A percentile compares a stretch with the other conserved stretches of the same genome.
Evolutionary conservation across 805 yeast species (phyloP).

Genomic region (Zygosaccharomyces pseudorouxii): DNA sequence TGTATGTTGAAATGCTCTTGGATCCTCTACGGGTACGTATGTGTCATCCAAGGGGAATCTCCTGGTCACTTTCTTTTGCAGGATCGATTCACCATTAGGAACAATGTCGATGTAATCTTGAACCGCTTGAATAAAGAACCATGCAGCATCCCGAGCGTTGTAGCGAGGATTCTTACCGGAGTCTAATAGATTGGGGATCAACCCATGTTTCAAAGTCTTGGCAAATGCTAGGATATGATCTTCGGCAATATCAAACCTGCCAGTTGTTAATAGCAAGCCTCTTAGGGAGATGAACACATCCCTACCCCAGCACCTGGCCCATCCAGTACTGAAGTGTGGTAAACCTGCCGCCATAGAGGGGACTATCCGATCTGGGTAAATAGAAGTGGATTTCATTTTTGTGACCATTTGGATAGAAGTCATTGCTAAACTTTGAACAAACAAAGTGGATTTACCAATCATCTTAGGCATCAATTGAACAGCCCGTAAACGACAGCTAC

Average conservation of each 20-base stretch:
- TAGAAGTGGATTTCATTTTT: slow-evolving; percentile 62
- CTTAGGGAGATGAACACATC: slow-evolving; percentile 86
- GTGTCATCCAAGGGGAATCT: slow-evolving; percentile 88
- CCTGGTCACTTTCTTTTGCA: slow-evolving; percentile 69
- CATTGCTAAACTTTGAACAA: slow-evolving; percentile 74
- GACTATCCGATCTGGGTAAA: slow-evolving; percentile 55
- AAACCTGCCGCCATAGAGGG: slow-evolving; percentile 93
- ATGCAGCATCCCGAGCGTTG: slow-evolving; percentile 94
- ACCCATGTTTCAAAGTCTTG: slow-evolving; percentile 86
- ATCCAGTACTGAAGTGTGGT: slow-evolving; percentile 86
- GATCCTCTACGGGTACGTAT: slow-evolving; percentile 62
- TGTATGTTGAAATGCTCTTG: slow-evolving; percentile 69
- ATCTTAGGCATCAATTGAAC: slow-evolving; percentile 50
- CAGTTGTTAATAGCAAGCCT: slow-evolving; percentile 75
- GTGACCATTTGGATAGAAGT: slow-evolving; percentile 88
- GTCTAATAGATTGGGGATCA: slow-evolving; percentile 88
- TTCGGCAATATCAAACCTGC: slow-evolving; percentile 73
- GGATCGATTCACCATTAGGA: slow-evolving; percentile 63
- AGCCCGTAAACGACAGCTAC: slow-evolving; percentile 69
- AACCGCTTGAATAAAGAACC: slow-evolving; percentile 88
- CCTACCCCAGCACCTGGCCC: slow-evolving; percentile 98
- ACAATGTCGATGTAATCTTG: slow-evolving; percentile 72
- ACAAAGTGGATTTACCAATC: slow-evolving; percentile 59
- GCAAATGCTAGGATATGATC: slow-evolving; percentile 83
- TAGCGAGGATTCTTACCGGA: slow-evolving; percentile 92